Evolutionary conservation across 208 protist species (phyloP), one percentile per base, ranked within the genome.

Genomic region (Blastocrithidia nonstop): DNA sequence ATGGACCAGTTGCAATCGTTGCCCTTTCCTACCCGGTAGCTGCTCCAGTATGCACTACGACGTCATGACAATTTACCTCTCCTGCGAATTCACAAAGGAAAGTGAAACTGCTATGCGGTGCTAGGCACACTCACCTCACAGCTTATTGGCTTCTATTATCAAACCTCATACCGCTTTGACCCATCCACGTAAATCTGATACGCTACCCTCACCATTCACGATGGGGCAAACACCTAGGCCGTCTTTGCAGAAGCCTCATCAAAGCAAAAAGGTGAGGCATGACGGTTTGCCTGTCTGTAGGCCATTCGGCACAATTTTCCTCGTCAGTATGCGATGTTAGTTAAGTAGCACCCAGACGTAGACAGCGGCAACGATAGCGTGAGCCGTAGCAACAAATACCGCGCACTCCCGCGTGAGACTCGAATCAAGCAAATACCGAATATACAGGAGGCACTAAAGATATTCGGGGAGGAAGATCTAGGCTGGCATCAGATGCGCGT

Each of bases 231-330:
- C 8, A 57, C 71, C 8, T 51, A 50, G 5, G 54, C 66, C 35
- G 40, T 81, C 4, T 64, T 93, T 15, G 71, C 73, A 43, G 66
- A 87, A 61, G 55, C 73, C 6, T 50, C 60, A 19, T 66, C 71
- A 3, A 66, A 63, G 46, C 60, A 60, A 38, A 71, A 73, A 28
- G 78, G 83, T 4, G 78, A 93, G 47, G 67, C 79, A 26, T 88
- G 74, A 79, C 74, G 78, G 7, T 54, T 56, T 39, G 83, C 83
- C 24, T 88, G 78, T 48, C 60, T 85, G 9, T 59, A 73, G 32
- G 78, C 78, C 3, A 41, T 93, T 39, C 62, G 65, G 7, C 76
- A 84, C 46, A 93, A 93, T 48, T 93, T 88, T 47, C 75, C 83
- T 1, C 60, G 48, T 19, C 75, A 83, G 50, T 86, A 88, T 58